Base-by-base conservation (phyloP, 139 green algal species). In the Tetradesmus obliquus region DNA sequence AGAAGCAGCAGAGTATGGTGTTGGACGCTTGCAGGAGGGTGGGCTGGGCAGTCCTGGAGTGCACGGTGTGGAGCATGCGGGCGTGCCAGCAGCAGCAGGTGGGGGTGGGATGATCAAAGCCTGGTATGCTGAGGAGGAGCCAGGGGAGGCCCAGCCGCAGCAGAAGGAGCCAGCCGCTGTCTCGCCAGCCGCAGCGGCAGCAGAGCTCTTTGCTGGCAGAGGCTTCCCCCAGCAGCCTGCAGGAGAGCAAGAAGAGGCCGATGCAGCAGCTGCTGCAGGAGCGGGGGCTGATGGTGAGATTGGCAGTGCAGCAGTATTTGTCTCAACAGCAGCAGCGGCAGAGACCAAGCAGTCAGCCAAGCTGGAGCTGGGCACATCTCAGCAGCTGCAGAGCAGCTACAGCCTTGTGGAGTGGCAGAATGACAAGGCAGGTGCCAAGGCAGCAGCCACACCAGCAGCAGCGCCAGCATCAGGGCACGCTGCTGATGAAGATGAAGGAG, bases 361-460 rank as follows among this genome's bases (percentile, higher is more conserved):
- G 55, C 58, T 88, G 20, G 57, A 76, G 51, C 57, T 86, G 51
- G 17, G 58, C 15, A 8, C 12, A 1, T 86, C 81, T 12, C n/a
- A 53, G 58, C 83, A 79, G 58, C 83, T 79, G 83, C 83, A 88
- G 55, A 17, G 55, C 83, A 79, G n/a, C 57, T 20, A 55, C 55
- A 79, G n/a, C 9, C n/a, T 81, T 9, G 9, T 12, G 9, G 9
- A 71, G 7, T 71, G 60, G 60, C 60, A 71, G 2, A 10, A 20
- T 19, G 2, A 19, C 60, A 71, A 71, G 6, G 53, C 81, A 62
- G 2, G 54, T 69, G 15, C 54, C 3, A 57, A 66, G 12, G 57
- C 55, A 88, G n/a, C n/a, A 88, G 62, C 13, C 55, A 51, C 54
- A 87, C 22, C 58, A 89, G 55, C 84, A 89, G 45, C 60, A 45